Evolutionary conservation across 2,329 filamentous ascomycete genomes (phyloP).

Genomic region (Exutisphaerella laricina): DNA sequence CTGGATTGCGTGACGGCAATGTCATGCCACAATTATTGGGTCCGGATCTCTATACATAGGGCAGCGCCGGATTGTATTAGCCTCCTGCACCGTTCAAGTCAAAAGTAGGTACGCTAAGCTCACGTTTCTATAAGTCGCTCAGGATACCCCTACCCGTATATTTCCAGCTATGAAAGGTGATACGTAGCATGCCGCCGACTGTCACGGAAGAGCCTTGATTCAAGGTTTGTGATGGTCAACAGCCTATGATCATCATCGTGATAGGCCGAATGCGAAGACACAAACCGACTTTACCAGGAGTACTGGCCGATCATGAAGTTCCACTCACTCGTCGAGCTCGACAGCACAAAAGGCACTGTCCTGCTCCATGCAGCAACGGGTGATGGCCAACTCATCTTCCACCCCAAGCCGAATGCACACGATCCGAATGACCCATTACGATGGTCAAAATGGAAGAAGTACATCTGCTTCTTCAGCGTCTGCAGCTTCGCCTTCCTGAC

Average conservation of each 20-base stretch:
- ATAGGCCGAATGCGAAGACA: no score
- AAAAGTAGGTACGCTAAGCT: no score
- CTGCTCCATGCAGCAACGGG: conserved; percentile 27
- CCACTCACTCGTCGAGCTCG: conserved; percentile 33
- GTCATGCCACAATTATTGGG: no score
- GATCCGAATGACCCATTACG: conserved; percentile 47
- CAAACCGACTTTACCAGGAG: not conserved
- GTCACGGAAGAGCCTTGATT: conserved; percentile 14
- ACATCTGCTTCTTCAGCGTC: conserved; percentile 40
- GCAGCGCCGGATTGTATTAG: no score
- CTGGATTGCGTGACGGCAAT: no score
- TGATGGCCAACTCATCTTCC: conserved; percentile 36
- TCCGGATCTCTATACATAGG: no score
- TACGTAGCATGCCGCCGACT: not conserved
- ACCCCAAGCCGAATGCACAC: conserved; percentile 44
- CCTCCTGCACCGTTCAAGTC: no score
- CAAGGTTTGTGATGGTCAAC: conserved; percentile 19
- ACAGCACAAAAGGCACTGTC: conserved; percentile 38
- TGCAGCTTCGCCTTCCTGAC: conserved; percentile 45
- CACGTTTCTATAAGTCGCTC: no score
- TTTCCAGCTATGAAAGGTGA: no score
- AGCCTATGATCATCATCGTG: conserved; percentile 9
- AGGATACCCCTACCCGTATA: no score
- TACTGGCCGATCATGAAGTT: conserved; percentile 27
- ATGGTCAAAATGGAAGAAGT: conserved; percentile 46